Evolutionary conservation across 73 alveolate species (phyloP), one percentile per base, ranked within the genome.

Genomic region (Stentor roeselii): DNA sequence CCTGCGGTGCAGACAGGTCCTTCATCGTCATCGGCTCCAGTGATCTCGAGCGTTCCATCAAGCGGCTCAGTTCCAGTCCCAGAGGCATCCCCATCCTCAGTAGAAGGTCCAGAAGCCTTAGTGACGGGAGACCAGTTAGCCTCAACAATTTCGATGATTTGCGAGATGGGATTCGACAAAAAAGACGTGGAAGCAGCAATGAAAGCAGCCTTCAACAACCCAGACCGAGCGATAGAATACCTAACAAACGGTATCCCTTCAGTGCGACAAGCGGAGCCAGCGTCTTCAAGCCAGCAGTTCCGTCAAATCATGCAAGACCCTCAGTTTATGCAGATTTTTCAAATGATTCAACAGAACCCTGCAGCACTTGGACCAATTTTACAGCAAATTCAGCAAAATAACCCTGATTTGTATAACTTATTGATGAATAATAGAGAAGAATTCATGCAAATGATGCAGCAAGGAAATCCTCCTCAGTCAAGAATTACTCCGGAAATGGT

Each of bases 181-280:
- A 90, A 83, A 0, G 60, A 90, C 50, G 90, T 90, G 78, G 74
- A 75, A 39, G 76, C 82, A 67, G 95, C 95, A n/a, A 36, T 92
- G 75, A 59, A 90, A 80, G 97, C 97, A 34, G 97, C 97, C 3
- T 90, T 39, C 40, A 82, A 83, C 77, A 87, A 89, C 59, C 95
- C 95, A 35, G 95, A 92, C 82, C 82, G 95, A 30, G 97, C 97
- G 3, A 76, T 83, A 11, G 97, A 92, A 39, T 90, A 86, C 67
- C 86, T 92, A 60, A 39, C 86, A 80, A 90, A 77, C 2, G 97
- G 97, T 6, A 90, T 90, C 38, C 91, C 92, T 3, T 75, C 32
- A 42, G 60, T 15, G 60, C 82, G 21, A 36, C 82, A 67, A 32
- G 60, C 11, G 11, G 82, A 6, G 11, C 82, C 67, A 50, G 84